Conservation (phyloP, 192 early-diverging fungal genomes). For the Umbelopsis vinacea region DNA sequence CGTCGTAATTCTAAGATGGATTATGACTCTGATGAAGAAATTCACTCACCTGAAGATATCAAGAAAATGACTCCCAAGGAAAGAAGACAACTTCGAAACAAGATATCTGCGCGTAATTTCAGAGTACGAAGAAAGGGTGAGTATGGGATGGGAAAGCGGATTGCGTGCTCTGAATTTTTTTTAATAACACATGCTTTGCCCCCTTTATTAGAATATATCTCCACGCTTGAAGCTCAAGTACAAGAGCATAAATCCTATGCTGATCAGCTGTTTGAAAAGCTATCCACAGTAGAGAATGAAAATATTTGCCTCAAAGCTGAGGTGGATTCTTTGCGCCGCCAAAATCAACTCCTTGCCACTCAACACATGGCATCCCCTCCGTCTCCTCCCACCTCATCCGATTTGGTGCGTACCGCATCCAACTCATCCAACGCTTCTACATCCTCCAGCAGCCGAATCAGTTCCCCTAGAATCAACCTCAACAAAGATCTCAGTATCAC, state of each 20-base stretch:
- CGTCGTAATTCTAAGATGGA: conserved; percentile 12
- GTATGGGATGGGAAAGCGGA: not conserved
- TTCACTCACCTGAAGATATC: conserved; percentile 18
- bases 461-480: conserved; percentile 29
- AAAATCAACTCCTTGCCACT: conserved; percentile 37
- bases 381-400: conserved; percentile 13
- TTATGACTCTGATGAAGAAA: conserved; percentile 21
- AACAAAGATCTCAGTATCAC: conserved; percentile 40
- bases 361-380: conserved; percentile 25
- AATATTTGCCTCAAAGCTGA: conserved; percentile 35
- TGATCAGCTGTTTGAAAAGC: conserved; percentile 28
- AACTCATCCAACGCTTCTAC: conserved; percentile 15
- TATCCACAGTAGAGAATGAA: conserved; percentile 39
- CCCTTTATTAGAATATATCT: conserved; percentile 37
- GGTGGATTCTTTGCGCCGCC: conserved; percentile 35
- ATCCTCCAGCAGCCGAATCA: conserved; percentile 16
- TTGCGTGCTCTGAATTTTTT: not conserved
- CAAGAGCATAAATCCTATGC: conserved; percentile 37
- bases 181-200: not conserved
- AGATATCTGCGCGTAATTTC: conserved; percentile 80
- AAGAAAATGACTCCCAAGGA: conserved; percentile 63
- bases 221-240: conserved; percentile 43
- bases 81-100: conserved; percentile 73
- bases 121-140: conserved; percentile 70
- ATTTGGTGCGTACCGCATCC: conserved; percentile 2